phyloP scores from a whole-genome alignment of 495 filamentous ascomycete species.

The Annulohypoxylon stygium region DNA sequence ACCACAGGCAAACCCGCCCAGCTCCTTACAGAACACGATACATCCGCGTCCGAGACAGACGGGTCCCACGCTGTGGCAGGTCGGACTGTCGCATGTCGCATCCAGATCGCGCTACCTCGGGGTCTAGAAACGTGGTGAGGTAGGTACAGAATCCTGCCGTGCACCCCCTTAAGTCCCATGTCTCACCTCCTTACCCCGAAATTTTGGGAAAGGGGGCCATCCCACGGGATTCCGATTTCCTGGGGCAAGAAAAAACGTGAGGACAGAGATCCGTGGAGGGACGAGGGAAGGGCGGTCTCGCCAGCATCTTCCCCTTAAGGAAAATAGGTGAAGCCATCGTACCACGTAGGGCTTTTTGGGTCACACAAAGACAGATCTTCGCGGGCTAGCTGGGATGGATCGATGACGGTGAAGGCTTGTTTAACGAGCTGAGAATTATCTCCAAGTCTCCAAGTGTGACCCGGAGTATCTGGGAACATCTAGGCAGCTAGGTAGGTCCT shows the following conservation, averaged over 20 bases:
- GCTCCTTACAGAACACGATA: constrained; percentile 22
- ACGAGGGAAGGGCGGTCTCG: constrained; percentile 9
- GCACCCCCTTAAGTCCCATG: constrained; percentile 10
- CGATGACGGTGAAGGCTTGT: constrained; percentile 9
- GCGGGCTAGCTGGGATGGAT: constrained; percentile 13
- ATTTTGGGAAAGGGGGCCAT: constrained; percentile 8
- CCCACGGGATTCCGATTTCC: constrained; percentile 4
- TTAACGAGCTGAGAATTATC: constrained; percentile 5
- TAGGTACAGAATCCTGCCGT: constrained; percentile 37
- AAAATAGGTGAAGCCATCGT: constrained; percentile 28
- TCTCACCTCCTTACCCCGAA: constrained; percentile 37
- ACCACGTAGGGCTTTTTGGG: not conserved
- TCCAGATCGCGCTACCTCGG: constrained; percentile 48
- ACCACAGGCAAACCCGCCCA: constrained; percentile 35
- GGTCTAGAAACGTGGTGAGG: constrained; percentile 45
- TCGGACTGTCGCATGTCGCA: constrained; percentile 39
- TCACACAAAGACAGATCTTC: constrained; percentile 13
- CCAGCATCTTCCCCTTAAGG: constrained; percentile 38
- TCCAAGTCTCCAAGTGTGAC: not conserved
- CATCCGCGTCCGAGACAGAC: constrained; percentile 46
- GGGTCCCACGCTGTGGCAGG: constrained; percentile 35
- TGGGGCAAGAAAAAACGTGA: constrained; percentile 18
- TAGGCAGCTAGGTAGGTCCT: not conserved
- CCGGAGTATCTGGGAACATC: no score
- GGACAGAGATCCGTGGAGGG: not conserved